A percentile compares a stretch with the other conserved stretches of the same genome.
Evolutionary conservation across 495 filamentous ascomycete genomes (phyloP).

Genomic region (Podospora pseudoanserina): DNA sequence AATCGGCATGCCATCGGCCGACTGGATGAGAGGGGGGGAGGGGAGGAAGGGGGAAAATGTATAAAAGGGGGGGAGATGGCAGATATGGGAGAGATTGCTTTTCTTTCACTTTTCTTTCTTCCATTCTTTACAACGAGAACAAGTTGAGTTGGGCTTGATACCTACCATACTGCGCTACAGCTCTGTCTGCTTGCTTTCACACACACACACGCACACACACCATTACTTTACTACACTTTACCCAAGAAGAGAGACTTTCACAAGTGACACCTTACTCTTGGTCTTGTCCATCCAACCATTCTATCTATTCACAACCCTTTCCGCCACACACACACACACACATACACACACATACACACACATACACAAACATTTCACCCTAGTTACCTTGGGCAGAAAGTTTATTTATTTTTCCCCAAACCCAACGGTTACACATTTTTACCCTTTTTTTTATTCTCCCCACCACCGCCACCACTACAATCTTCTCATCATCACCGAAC

Average conservation of each 20-base stretch:
- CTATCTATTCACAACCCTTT: not conserved
- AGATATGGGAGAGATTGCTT: constrained; percentile 32
- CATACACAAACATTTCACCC: constrained; percentile 12
- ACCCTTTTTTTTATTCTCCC: not conserved
- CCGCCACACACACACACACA: not conserved
- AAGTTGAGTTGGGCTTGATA: constrained; percentile 21
- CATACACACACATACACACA: constrained; percentile 12
- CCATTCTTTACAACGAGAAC: constrained; percentile 33
- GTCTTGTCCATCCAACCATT: not conserved
- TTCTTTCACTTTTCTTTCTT: constrained; percentile 56
- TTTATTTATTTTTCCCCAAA: not conserved
- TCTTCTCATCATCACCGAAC: no score
- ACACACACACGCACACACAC: not conserved
- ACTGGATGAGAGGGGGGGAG: not conserved
- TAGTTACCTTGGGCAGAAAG: not conserved
- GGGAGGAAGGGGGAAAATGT: constrained; percentile 40
- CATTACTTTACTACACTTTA: not conserved
- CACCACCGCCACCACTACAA: no score
- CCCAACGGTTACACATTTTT: not conserved
- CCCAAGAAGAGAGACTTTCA: not conserved
- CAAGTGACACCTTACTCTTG: not conserved
- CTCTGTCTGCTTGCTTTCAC: not conserved
- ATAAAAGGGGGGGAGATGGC: constrained; percentile 60
- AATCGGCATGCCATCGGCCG: constrained; percentile 27
- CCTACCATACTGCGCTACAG: constrained; percentile 11